Base-by-base conservation (phyloP, 768 basidiomycete genomes). In the Tylopilus rubrobrunneus region DNA sequence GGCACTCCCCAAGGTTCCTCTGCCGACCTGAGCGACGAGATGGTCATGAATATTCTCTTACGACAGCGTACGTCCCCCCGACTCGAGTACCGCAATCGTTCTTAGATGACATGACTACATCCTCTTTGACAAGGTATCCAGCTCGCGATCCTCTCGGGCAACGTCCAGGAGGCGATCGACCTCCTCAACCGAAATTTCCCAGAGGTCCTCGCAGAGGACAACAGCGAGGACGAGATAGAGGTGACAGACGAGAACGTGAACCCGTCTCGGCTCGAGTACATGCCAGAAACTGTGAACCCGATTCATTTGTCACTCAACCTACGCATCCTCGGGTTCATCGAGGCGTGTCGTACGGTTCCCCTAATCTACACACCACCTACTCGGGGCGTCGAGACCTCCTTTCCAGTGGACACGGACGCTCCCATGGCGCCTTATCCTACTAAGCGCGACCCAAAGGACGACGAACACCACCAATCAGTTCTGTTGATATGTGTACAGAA, bases 281-380 rank as follows among this genome's bases (percentile, higher is more conserved):
- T 80, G 21, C 73, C 81, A 25, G 72, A 82, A 4, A 86, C 82
- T 2, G 86, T 92, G 7, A 77, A 86, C 45, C 87, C 92, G n/a
- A 68, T 75, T 2, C 90, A 93, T 61, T 77, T 96, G 49, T 74
- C 76, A 17, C 79, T 98, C 56, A 94, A 97, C 65, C 83, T 98
- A 37, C 87, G 86, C 47, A 89, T 97, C 45, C 85, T 89, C 40
- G 81, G 83, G 2, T 98, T 97, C 73, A 85, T 90, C 63, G 95
- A 98, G 69, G 80, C 85, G 21, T 84, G 91, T 58, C 83, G 92
- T 28, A 87, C 87, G 3, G 67, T 80, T 12, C 87, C 89, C 4
- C 76, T 91, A 17, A 71, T 72, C 4, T 79, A 78, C 61, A 68
- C 36, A 58, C 71, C 25, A 54, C 65, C 37, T 10, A 53, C 14